Conservation (phyloP, 108 stramenopile species). For the Parmales sp. region DNA sequence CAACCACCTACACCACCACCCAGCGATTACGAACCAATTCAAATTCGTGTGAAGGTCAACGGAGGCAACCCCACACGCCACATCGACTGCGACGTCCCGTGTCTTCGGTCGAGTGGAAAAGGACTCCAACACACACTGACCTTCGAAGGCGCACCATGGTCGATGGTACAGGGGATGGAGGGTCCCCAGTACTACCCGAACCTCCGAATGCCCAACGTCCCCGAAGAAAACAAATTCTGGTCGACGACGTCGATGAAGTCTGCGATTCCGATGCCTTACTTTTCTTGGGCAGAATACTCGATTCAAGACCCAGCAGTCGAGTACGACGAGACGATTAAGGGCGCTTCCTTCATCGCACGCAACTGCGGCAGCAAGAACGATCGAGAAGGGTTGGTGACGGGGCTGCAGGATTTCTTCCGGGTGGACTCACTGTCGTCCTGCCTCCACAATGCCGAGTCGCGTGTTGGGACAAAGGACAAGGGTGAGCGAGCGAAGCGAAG, state of each 20-base stretch:
- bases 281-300: conserved; percentile 40
- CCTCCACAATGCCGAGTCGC: conserved; percentile 47
- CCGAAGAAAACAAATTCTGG: conserved; percentile 34
- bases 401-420: conserved; percentile 29
- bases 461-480: conserved; percentile 35
- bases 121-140: no score
- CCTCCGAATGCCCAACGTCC: conserved; percentile 1
- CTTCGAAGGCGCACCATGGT: no score
- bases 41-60: no score
- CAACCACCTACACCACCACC: no score
- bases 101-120: no score
- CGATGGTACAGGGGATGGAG: not conserved
- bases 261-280: conserved; percentile 53
- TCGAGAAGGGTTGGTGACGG: conserved; percentile 42
- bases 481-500: no score
- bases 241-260: conserved; percentile 58
- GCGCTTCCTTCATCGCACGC: conserved; percentile 50
- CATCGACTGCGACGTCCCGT: no score
- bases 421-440: conserved; percentile 51
- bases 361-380: conserved; percentile 46
- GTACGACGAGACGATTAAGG: conserved; percentile 42
- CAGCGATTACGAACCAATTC: no score
- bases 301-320: conserved; percentile 37
- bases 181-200: conserved; percentile 18
- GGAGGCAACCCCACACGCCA: no score